phyloP scores from a whole-genome alignment of 2,329 filamentous ascomycete genomes.

The Ascochyta pisi region DNA sequence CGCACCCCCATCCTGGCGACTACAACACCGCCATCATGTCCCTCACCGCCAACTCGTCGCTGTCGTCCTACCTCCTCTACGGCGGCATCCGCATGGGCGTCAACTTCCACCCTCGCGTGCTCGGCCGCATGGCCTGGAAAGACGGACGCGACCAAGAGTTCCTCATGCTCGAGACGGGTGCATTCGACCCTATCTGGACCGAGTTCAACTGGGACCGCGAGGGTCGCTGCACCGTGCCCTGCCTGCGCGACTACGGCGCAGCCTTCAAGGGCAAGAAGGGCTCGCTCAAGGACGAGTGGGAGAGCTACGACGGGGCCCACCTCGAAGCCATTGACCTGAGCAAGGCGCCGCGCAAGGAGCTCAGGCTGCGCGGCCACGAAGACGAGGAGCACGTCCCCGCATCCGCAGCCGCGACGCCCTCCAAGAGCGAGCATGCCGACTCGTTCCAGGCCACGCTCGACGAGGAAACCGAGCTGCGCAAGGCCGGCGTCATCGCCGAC shows the following conservation, averaged over 20 bases:
- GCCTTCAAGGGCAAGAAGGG: slow-evolving; percentile 59
- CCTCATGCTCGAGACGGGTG: slow-evolving; percentile 63
- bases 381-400: slow-evolving; percentile 36
- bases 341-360: slow-evolving; percentile 37
- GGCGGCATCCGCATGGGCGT: slow-evolving; percentile 65
- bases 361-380: slow-evolving; percentile 32
- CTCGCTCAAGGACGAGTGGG: slow-evolving; percentile 60
- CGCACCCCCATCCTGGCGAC: slow-evolving; percentile 60
- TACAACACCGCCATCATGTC: slow-evolving; percentile 66
- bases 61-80: slow-evolving; percentile 62
- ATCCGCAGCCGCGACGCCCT: slow-evolving; percentile 37
- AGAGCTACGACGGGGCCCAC: slow-evolving; percentile 57
- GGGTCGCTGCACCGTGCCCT: slow-evolving; percentile 61
- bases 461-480: slow-evolving; percentile 50
- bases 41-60: slow-evolving; percentile 61
- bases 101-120: slow-evolving; percentile 63
- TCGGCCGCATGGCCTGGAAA: slow-evolving; percentile 64
- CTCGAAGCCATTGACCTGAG: slow-evolving; percentile 45
- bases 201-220: slow-evolving; percentile 63
- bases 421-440: slow-evolving; percentile 37
- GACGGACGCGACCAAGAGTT: slow-evolving; percentile 62
- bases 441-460: slow-evolving; percentile 51
- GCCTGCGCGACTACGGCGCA: slow-evolving; percentile 60
- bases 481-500: slow-evolving; percentile 51
- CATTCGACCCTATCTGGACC: slow-evolving; percentile 65